Conservation (phyloP, 495 filamentous ascomycete genomes). For the Xylaria curta region DNA sequence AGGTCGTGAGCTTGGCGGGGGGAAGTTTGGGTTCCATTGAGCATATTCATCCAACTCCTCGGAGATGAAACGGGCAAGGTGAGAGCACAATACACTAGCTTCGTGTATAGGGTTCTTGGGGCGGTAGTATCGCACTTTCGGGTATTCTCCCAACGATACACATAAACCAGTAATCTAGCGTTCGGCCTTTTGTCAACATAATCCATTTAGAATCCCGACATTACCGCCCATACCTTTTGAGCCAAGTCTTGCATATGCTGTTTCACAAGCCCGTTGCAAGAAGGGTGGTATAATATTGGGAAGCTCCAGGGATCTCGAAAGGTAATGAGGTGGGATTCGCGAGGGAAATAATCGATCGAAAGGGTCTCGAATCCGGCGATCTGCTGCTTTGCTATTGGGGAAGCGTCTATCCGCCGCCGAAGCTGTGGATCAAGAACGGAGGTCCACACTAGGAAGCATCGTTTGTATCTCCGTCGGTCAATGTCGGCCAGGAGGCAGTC, state of each 20-base stretch:
- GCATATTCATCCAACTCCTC: slow-evolving; percentile 86
- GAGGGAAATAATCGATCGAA: slow-evolving; percentile 85
- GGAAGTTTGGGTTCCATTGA: slow-evolving; percentile 81
- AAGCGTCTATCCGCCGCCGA: slow-evolving; percentile 49
- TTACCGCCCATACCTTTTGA: slow-evolving; percentile 70
- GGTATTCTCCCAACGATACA: slow-evolving; percentile 83
- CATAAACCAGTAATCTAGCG: slow-evolving; percentile 80
- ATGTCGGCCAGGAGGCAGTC: slow-evolving; percentile 94
- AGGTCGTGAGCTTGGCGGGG: slow-evolving; percentile 78
- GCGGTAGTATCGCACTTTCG: slow-evolving; percentile 86
- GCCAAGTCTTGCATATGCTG: slow-evolving; percentile 82
- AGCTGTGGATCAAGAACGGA: slow-evolving; percentile 50
- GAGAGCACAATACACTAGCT: slow-evolving; percentile 81
- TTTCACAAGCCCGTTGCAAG: slow-evolving; percentile 81
- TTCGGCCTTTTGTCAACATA: slow-evolving; percentile 15
- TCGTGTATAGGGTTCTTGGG: slow-evolving; percentile 80
- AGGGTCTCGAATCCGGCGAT: slow-evolving; percentile 75
- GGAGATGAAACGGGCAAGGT: slow-evolving; percentile 92
- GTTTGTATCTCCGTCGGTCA: slow-evolving; percentile 77
- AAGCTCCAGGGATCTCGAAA: slow-evolving; percentile 96
- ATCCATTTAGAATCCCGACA: background rate
- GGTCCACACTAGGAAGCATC: slow-evolving; percentile 83
- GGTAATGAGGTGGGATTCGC: slow-evolving; percentile 88
- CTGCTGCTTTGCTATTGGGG: slow-evolving; percentile 66
- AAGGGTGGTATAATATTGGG: slow-evolving; percentile 87